A percentile compares a stretch with the other conserved stretches of the same genome.
phyloP scores from a whole-genome alignment of 768 basidiomycete genomes.

The Omphalotus guepiniiformis region DNA sequence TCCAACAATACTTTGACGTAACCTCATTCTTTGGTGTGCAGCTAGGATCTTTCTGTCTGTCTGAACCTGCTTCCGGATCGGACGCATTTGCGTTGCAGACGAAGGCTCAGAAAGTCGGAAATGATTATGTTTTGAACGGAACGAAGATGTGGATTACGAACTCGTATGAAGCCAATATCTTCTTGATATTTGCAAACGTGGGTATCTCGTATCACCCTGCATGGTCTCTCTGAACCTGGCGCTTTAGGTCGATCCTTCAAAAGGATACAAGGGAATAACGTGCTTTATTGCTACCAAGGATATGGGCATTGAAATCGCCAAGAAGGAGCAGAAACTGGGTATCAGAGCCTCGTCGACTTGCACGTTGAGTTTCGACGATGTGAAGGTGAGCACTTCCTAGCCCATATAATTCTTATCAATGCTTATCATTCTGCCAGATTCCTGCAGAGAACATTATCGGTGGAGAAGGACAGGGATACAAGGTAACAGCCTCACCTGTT shows the following conservation, averaged over 20 bases:
- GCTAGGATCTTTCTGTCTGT: slow-evolving; percentile 96
- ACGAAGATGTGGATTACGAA: slow-evolving; percentile 99
- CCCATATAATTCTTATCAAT: not conserved
- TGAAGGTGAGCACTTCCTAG: slow-evolving; percentile 43
- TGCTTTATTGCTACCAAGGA: slow-evolving; percentile 96
- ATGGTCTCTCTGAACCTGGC: not conserved
- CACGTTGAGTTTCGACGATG: slow-evolving; percentile 89
- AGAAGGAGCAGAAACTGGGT: slow-evolving; percentile 98
- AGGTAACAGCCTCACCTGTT: slow-evolving; percentile 34
- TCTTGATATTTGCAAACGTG: slow-evolving; percentile 94
- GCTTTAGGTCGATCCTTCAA: slow-evolving; percentile 75
- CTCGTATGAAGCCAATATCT: slow-evolving; percentile 85
- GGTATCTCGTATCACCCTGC: slow-evolving; percentile 16
- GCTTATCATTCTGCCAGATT: slow-evolving; percentile 15
- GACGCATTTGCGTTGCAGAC: slow-evolving; percentile 98
- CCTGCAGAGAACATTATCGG: slow-evolving; percentile 89
- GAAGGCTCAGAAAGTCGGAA: slow-evolving; percentile 82
- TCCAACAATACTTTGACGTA: not conserved
- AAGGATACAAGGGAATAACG: slow-evolving; percentile 99
- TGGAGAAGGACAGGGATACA: slow-evolving; percentile 89
- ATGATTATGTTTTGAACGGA: slow-evolving; percentile 87
- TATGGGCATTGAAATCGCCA: slow-evolving; percentile 95
- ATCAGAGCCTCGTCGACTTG: slow-evolving; percentile 97
- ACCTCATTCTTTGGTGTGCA: slow-evolving; percentile 24
- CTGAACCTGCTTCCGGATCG: slow-evolving; percentile 89